Evolutionary conservation across 768 basidiomycete species (phyloP).

Genomic region (Suillus cothurnatus): DNA sequence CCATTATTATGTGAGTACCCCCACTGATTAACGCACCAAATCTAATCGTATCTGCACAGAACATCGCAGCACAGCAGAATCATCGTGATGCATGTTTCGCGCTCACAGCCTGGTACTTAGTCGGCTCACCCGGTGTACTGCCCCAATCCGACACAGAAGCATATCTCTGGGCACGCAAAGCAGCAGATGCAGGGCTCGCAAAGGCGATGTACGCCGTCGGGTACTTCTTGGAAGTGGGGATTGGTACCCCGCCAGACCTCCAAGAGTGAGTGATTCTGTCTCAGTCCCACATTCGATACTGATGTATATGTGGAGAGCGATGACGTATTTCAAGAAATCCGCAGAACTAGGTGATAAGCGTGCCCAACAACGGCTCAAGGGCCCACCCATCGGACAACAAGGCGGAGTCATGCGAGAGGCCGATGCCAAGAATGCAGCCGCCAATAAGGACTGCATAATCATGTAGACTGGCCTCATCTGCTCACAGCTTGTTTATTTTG

Average conservation of each 20-base stretch:
- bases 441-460: slow-evolving; percentile 84
- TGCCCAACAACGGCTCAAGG: slow-evolving; percentile 79
- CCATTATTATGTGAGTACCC: slow-evolving; percentile 92
- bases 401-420: slow-evolving; percentile 62
- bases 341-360: slow-evolving; percentile 94
- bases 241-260: slow-evolving; percentile 70
- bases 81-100: slow-evolving; percentile 98
- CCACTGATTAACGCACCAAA: neutral
- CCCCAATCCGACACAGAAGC: slow-evolving; percentile 99
- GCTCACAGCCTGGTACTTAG: slow-evolving; percentile 98
- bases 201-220: slow-evolving; percentile 99
- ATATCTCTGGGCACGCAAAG: slow-evolving; percentile 95
- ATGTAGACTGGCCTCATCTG: slow-evolving; percentile 51
- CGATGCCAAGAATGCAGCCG: slow-evolving; percentile 51
- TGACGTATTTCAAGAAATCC: slow-evolving; percentile 84
- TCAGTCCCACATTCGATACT: slow-evolving; percentile 3
- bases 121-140: slow-evolving; percentile 95
- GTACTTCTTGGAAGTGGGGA: slow-evolving; percentile 96
- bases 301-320: slow-evolving; percentile 48
- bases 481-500: neutral
- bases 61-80: slow-evolving; percentile 96
- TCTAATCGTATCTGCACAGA: slow-evolving; percentile 46
- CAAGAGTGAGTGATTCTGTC: slow-evolving; percentile 55
- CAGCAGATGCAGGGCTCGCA: slow-evolving; percentile 86
- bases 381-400: slow-evolving; percentile 54